These are phyloP conservation scores for Plasmodium adleri DNA, from an alignment of 169 alveolate genomes.

Conservation along the genomic window DNA sequence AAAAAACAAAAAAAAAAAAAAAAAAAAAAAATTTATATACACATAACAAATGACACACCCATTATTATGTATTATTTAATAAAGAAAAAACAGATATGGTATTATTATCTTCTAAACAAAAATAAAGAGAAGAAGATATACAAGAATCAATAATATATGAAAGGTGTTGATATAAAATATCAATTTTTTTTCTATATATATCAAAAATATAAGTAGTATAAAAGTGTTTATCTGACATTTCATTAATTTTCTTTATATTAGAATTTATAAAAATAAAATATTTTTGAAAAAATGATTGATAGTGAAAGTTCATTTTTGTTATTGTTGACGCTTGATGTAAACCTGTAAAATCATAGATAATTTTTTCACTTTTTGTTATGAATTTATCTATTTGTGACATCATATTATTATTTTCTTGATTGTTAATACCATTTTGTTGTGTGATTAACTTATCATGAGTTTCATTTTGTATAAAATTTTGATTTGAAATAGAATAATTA, in stretches of 20 bases:
- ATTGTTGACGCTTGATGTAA: conserved; percentile 43
- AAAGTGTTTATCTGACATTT: conserved; percentile 68
- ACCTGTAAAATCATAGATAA: conserved; percentile 59
- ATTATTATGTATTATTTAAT: neutral
- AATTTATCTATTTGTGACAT: conserved; percentile 8
- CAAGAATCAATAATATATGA: conserved; percentile 66
- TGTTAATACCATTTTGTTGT: neutral
- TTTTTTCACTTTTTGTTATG: conserved; percentile 46
- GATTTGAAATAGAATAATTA: conserved; percentile 8
- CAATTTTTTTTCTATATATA: conserved; percentile 40
- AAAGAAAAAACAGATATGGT: conserved; percentile 42
- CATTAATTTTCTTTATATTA: conserved; percentile 48
- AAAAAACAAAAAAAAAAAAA: neutral
- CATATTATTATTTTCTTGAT: neutral
- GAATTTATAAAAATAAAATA: conserved; percentile 61
- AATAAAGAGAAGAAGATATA: conserved; percentile 46
- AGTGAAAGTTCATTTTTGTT: conserved; percentile 30
- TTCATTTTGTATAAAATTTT: conserved; percentile 20
- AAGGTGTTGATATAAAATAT: conserved; percentile 45
- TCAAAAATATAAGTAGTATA: conserved; percentile 53
- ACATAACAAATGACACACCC: neutral
- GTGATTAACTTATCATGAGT: conserved; percentile 1
- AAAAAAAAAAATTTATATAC: neutral
- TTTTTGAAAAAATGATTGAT: conserved; percentile 6
- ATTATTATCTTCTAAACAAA: conserved; percentile 67